Evolutionary conservation across 768 basidiomycete species (phyloP).

Genomic region (Auricularia auricula-judae): DNA sequence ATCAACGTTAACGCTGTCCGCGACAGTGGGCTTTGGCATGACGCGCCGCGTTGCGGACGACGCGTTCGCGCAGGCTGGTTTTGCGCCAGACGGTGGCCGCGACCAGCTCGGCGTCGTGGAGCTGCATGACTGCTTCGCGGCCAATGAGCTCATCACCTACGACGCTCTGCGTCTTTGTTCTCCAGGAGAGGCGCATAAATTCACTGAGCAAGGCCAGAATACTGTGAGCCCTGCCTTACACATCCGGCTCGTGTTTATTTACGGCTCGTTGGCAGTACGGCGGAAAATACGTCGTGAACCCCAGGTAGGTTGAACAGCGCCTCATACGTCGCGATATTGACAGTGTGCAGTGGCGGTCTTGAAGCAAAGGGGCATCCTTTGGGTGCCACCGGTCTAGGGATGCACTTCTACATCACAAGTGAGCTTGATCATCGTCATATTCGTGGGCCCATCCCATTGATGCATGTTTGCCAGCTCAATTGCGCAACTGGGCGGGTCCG

Average conservation of each 20-base stretch:
- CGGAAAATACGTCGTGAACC: constrained; percentile 77
- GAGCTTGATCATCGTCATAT: constrained; percentile 14
- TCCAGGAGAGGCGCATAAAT: constrained; percentile 53
- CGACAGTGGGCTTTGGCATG: constrained; percentile 54
- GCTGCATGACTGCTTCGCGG: constrained; percentile 77
- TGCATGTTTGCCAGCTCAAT: constrained; percentile 6
- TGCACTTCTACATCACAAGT: constrained; percentile 84
- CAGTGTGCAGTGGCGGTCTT: constrained; percentile 45
- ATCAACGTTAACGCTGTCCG: neutral
- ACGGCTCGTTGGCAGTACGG: constrained; percentile 42
- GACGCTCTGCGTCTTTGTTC: constrained; percentile 67
- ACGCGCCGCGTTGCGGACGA: constrained; percentile 54
- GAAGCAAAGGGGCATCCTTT: constrained; percentile 86
- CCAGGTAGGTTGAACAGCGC: constrained; percentile 21
- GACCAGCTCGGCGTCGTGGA: constrained; percentile 78
- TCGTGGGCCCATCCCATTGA: neutral
- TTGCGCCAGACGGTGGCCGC: constrained; percentile 47
- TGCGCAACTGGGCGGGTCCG: constrained; percentile 58
- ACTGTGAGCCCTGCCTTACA: constrained; percentile 40
- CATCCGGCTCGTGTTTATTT: neutral
- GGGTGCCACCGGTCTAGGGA: constrained; percentile 72
- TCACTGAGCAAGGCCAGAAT: constrained; percentile 69
- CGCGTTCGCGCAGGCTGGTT: constrained; percentile 62
- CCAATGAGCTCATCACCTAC: constrained; percentile 79
- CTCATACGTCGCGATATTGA: neutral